These are phyloP conservation scores for Myriosclerotinia curreyana DNA, from an alignment of 2,329 filamentous ascomycete species.

Conservation along the genomic window DNA sequence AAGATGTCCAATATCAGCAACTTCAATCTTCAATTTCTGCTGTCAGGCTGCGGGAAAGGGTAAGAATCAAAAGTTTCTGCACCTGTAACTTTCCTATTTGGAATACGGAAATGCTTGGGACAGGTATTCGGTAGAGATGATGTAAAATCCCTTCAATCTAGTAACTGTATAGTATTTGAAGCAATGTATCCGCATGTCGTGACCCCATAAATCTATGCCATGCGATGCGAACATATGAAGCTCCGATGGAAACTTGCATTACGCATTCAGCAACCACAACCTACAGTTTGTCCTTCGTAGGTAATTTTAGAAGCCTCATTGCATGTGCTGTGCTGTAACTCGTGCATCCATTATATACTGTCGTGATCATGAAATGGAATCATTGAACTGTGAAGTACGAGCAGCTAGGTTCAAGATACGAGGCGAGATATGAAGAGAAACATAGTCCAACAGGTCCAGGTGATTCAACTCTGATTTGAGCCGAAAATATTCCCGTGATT, in stretches of 20 bases:
- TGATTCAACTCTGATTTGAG: conserved; percentile 3
- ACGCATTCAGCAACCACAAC: conserved; percentile 11
- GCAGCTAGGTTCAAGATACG: neutral
- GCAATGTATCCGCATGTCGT: conserved; percentile 7
- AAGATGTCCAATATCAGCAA: conserved; percentile 4
- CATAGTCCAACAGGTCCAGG: conserved; percentile 2
- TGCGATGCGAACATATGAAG: conserved; percentile 18
- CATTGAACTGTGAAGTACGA: neutral
- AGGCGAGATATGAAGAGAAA: neutral
- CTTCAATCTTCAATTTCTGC: conserved; percentile 2
- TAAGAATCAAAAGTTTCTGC: conserved; percentile 6
- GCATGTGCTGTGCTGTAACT: conserved; percentile 4
- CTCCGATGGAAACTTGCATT: conserved; percentile 16
- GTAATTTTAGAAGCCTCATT: conserved; percentile 13
- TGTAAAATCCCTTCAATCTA: conserved; percentile 1
- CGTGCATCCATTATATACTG: neutral
- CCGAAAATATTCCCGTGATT: neutral
- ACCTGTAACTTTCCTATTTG: neutral
- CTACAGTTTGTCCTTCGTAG: neutral
- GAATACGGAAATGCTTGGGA: neutral
- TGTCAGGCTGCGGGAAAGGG: conserved; percentile 1
- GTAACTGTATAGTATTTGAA: neutral
- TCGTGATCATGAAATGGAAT: neutral
- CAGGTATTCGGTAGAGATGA: conserved; percentile 8
- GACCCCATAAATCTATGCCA: conserved; percentile 14